phyloP scores from a whole-genome alignment of 345 rosid genomes.

The Zanthoxylum bungeanum region DNA sequence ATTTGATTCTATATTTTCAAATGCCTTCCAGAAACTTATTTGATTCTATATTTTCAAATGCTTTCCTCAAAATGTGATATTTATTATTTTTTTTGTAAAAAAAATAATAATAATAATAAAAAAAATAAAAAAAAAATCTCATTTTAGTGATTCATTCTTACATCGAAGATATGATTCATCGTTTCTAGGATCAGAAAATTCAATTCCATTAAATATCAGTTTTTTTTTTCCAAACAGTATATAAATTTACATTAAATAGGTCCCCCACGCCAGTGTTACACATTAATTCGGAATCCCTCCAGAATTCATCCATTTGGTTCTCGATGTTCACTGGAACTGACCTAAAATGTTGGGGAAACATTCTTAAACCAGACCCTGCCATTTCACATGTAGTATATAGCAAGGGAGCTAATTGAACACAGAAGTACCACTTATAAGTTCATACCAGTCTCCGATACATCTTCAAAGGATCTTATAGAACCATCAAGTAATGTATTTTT shows the following conservation, averaged over 20 bases:
- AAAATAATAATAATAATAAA: too few relatives aligned
- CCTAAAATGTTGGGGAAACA: too few relatives aligned
- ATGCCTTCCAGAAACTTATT: too few relatives aligned
- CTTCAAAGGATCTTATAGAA: not conserved
- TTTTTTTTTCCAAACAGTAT: not conserved
- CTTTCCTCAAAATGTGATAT: too few relatives aligned
- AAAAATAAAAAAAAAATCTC: too few relatives aligned
- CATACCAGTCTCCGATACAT: too few relatives aligned
- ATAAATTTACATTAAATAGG: not conserved
- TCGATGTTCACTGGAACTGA: not conserved
- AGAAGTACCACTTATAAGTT: too few relatives aligned
- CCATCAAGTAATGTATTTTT: slow-evolving; percentile 75
- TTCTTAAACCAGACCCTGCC: not conserved
- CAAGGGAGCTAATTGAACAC: not conserved
- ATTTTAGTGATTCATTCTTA: too few relatives aligned
- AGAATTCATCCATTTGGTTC: not conserved
- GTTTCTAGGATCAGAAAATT: not conserved
- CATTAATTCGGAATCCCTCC: not conserved
- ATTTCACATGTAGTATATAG: not conserved
- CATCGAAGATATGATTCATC: too few relatives aligned
- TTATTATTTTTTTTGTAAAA: too few relatives aligned
- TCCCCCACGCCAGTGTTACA: not conserved
- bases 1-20: too few relatives aligned
- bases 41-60: too few relatives aligned
- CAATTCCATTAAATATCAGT: not conserved